A percentile compares a stretch with the other conserved stretches of the same genome.
Conservation (phyloP, 441 rosid species). For the Populus tomentosa region DNA sequence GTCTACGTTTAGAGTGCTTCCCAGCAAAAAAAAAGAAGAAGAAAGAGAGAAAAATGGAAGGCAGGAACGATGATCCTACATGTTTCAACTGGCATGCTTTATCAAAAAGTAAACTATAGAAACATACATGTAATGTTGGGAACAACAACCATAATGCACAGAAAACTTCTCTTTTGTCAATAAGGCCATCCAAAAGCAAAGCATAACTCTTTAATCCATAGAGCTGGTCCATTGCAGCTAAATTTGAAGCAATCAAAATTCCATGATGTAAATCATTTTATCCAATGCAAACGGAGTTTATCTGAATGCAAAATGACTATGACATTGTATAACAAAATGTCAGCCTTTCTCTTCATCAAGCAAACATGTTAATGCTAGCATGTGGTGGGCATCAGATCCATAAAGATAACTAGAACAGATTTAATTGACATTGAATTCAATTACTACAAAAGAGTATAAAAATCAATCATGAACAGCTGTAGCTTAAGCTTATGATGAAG, state of each 20-base stretch:
- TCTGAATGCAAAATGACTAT: neutral
- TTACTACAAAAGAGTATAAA: too few relatives aligned
- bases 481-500: neutral
- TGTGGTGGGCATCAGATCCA: neutral
- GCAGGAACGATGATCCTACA: neutral
- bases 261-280: neutral
- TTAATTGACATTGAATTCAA: neutral
- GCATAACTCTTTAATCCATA: neutral
- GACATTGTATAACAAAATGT: neutral
- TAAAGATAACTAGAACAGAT: neutral
- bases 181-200: slow-evolving; percentile 1
- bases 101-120: too few relatives aligned
- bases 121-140: neutral
- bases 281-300: neutral
- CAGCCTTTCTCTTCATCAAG: neutral
- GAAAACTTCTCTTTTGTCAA: neutral
- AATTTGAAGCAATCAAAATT: neutral
- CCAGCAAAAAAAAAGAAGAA: neutral
- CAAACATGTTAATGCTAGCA: neutral
- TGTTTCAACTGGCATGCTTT: neutral
- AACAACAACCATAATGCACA: neutral
- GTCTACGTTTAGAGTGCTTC: neutral
- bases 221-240: neutral
- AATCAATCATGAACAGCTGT: neutral
- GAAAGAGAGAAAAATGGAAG: neutral